A percentile compares a stretch with the other conserved stretches of the same genome.
Conservation (phyloP, 148 eudicot genomes). For the Silene latifolia region DNA sequence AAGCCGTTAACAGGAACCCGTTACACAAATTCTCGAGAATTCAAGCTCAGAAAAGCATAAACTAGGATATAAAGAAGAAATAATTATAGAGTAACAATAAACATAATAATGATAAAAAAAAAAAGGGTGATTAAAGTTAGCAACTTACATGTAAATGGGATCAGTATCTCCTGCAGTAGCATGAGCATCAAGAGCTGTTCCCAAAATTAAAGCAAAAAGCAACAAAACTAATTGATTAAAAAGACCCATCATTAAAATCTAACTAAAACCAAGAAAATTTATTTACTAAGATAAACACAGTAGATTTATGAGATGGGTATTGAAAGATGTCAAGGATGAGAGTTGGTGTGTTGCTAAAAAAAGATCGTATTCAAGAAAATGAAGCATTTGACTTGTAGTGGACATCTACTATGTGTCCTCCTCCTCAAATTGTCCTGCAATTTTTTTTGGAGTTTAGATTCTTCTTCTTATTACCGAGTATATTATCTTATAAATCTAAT, state of each 20-base stretch:
- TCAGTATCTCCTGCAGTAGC: conserved; percentile 50
- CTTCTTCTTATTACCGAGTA: too few relatives aligned
- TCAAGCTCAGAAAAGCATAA: not conserved
- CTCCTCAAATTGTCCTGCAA: too few relatives aligned
- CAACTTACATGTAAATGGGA: conserved; percentile 50
- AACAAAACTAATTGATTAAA: conserved; percentile 26
- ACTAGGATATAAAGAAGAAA: not conserved
- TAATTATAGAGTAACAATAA: not conserved
- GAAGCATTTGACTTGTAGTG: too few relatives aligned
- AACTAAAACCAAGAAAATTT: not conserved
- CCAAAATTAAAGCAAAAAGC: conserved; percentile 21
- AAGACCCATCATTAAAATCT: conserved; percentile 27
- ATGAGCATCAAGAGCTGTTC: conserved; percentile 25
- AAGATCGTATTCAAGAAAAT: too few relatives aligned
- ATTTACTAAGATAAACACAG: not conserved
- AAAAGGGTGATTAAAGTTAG: not conserved
- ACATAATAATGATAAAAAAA: too few relatives aligned
- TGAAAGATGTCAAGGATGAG: too few relatives aligned
- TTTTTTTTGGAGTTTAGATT: too few relatives aligned
- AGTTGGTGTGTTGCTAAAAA: too few relatives aligned
- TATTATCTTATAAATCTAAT: too few relatives aligned
- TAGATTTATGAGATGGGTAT: not conserved
- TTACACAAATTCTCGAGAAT: too few relatives aligned
- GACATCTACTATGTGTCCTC: too few relatives aligned
- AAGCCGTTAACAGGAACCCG: too few relatives aligned